Conservation (phyloP, 108 stramenopile species). For the Conticribra guillardii region DNA sequence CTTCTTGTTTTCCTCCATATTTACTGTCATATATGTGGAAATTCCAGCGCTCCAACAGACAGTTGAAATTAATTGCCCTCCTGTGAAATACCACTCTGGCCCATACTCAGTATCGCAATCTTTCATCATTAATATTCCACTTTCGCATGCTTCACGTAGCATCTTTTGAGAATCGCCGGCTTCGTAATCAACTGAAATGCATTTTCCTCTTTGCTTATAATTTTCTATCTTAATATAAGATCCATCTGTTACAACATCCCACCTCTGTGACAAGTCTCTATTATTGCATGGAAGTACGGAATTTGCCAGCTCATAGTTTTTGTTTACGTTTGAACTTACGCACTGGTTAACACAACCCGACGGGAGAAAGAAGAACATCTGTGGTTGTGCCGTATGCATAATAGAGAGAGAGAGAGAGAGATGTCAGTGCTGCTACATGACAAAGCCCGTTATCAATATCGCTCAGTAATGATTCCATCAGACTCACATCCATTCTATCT, state of each 20-base stretch:
- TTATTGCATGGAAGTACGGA: slow-evolving; percentile 18
- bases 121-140: slow-evolving; percentile 37
- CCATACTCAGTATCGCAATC: slow-evolving; percentile 34
- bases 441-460: too few relatives aligned
- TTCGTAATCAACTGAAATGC: slow-evolving; percentile 43
- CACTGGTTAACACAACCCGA: slow-evolving; percentile 30
- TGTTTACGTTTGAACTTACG: slow-evolving; percentile 28
- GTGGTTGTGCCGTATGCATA: too few relatives aligned
- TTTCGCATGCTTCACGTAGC: slow-evolving; percentile 23
- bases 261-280: slow-evolving; percentile 20
- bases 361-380: slow-evolving; percentile 36
- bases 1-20: slow-evolving; percentile 4
- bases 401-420: neutral
- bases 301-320: slow-evolving; percentile 19
- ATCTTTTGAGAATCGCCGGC: slow-evolving; percentile 19
- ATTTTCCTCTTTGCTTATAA: slow-evolving; percentile 22
- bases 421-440: neutral
- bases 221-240: slow-evolving; percentile 46
- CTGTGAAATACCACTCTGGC: slow-evolving; percentile 50
- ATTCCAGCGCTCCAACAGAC: slow-evolving; percentile 42
- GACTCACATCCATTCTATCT: too few relatives aligned
- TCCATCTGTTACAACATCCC: slow-evolving; percentile 38
- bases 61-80: slow-evolving; percentile 35
- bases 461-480: too few relatives aligned
- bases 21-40: slow-evolving; percentile 32